Evolutionary conservation across 1,284 basidiomycete species (phyloP), one percentile per base, ranked within the genome.

Genomic region (Fomitopsis schrenkii): DNA sequence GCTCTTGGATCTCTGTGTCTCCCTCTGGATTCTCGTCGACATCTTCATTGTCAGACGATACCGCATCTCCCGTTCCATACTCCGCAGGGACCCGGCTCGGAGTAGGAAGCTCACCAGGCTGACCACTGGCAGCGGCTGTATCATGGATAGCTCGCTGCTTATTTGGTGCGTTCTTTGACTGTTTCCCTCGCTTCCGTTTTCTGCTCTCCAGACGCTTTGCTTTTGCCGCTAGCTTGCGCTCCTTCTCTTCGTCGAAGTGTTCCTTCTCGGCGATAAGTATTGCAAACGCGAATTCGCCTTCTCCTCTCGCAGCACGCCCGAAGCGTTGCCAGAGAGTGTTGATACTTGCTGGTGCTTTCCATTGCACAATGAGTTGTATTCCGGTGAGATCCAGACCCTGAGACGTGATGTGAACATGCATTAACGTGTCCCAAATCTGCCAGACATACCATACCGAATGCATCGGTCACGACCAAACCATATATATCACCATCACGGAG

Each of bases 381-480:
- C 75, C 61, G 10, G 75, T 68, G 2, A 76, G 22, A n/a, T 62
- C 35, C 15, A 78, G 55, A 26, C 55, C 41, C 26, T 67, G 62
- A 67, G 9, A 77, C 26, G 60, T 19, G 22, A 22, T 22, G 22
- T 22, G 22, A 22, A 22, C 22, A 22, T 22, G 6, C 19, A 9
- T 45, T 76, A 72, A 33, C 76, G 65, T 17, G 30, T 33, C 22
- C 22, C 30, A 33, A 8, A 5, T 33, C 8, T 33, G 30, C 5
- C 8, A 33, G 30, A 70, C 66, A 46, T 44, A 76, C 75, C 74
- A 77, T 75, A 8, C 75, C 74, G 52, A 70, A 72, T 22, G 71
- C 63, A 58, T 76, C 73, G n/a, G 75, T 76, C 15, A 60, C 63
- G 54, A 53, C 68, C 3, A 70, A 40, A 0, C 71, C 71, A 60